Base-by-base conservation (phyloP, 768 basidiomycete species). In the Auricularia heimuer region DNA sequence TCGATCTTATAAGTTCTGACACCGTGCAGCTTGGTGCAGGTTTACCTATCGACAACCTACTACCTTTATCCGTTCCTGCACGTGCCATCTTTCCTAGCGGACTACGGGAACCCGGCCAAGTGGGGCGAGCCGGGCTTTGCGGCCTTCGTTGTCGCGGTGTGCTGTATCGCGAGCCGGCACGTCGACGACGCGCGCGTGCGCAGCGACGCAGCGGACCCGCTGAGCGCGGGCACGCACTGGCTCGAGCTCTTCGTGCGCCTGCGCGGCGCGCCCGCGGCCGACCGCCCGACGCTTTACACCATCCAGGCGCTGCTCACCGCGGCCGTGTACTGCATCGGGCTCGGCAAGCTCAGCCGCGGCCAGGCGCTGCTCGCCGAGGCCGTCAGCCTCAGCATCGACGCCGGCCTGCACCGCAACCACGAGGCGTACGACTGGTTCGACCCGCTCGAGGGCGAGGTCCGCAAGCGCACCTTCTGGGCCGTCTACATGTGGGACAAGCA, bases 401-500 rank as follows among this genome's bases (percentile, higher is more conserved):
- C 89, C 4, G 94, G 94, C 1, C 79, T 96, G 33, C 94, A 97
- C 74, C 88, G 94, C 62, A 89, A 86, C 47, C 87, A 90, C 0
- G 92, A 94, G 68, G 86, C 85, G 14, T 92, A 92, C 71, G 88
- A 91, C 71, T 72, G 75, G 63, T 96, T 97, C 73, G 88, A 94
- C 75, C 83, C 89, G 8, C 88, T 95, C 68, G 94, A 95, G 73
- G 89, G 90, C 66, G 92, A 96, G 73, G 86, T 94, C 35, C 84
- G 94, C 65, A 96, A 95, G 75, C 86, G 94, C 69, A 96, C 94
- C 0, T 97, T 97, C 75, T 97, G 94, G 93, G 92, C 92, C 66
- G 92, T 95, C 34, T 97, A 96, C 76, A 82, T 92, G 62, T 96
- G 94, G 94, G 94, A 97, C 76, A 96, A 97, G 76, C 94, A 95